Conservation (phyloP, 139 green algal genomes). For the Raphidocelis subcapitata region DNA sequence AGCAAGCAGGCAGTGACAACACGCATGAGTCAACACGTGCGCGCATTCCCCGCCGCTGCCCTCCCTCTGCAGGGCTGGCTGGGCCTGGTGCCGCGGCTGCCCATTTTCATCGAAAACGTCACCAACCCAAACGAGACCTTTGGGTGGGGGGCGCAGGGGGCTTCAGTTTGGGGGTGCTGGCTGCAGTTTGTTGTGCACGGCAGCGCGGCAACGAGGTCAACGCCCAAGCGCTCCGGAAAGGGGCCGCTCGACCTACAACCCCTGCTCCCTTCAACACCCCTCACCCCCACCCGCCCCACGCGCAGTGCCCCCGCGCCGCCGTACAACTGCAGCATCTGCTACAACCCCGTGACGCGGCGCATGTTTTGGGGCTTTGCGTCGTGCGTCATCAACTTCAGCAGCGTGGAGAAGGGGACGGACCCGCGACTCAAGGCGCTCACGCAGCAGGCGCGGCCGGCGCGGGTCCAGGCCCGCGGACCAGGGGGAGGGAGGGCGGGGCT, state of each 20-base stretch:
- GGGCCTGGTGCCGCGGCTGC: constrained; percentile 10
- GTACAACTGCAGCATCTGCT: constrained; percentile 12
- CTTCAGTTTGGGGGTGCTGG: neutral
- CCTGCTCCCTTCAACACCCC: too few species aligned
- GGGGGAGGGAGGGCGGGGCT: too few species aligned
- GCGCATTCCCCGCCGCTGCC: too few species aligned
- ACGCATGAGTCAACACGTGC: too few species aligned
- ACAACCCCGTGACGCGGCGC: neutral
- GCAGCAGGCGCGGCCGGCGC: constrained; percentile 9
- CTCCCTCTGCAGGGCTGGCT: too few species aligned
- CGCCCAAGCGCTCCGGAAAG: too few species aligned
- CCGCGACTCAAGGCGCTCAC: neutral
- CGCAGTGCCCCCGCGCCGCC: constrained; percentile 3
- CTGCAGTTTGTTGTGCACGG: too few species aligned
- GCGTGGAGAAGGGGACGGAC: constrained; percentile 1
- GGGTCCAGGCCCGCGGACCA: too few species aligned
- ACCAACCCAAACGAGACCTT: constrained; percentile 8
- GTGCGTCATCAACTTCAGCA: constrained; percentile 13
- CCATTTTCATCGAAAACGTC: constrained; percentile 1
- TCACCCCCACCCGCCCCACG: neutral
- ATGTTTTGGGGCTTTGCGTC: constrained; percentile 25
- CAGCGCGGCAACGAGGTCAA: too few species aligned
- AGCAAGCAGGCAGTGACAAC: too few species aligned
- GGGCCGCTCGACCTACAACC: too few species aligned
- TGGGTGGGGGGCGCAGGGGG: neutral